phyloP scores from a whole-genome alignment of 176 grass and related monocot species.

The Ensete glaucum region DNA sequence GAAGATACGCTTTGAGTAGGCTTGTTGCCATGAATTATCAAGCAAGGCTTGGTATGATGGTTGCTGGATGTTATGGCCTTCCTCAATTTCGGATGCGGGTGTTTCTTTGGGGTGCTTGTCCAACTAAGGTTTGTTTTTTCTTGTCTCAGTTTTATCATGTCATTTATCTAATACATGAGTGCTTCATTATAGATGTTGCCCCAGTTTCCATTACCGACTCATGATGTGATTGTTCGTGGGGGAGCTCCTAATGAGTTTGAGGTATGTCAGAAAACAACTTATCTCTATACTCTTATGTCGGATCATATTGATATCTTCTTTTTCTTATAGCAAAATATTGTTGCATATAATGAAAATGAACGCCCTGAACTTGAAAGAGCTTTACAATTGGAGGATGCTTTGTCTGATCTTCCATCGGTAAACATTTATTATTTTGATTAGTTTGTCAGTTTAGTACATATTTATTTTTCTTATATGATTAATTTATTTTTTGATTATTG shows the following conservation, averaged over 20 bases:
- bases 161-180: background rate
- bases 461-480: too few species aligned
- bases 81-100: constrained; percentile 74
- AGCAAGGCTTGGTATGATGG: constrained; percentile 63
- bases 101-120: constrained; percentile 68
- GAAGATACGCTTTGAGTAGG: constrained; percentile 61
- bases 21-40: constrained; percentile 79
- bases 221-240: constrained; percentile 66
- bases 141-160: background rate
- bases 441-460: too few species aligned
- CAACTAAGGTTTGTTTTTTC: constrained; percentile 47
- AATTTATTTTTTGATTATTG: background rate
- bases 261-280: constrained; percentile 18
- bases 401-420: constrained; percentile 72
- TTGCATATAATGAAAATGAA: constrained; percentile 71
- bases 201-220: constrained; percentile 70
- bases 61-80: constrained; percentile 71
- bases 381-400: constrained; percentile 54
- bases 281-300: too few species aligned
- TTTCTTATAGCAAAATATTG: constrained; percentile 53
- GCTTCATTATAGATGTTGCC: constrained; percentile 40
- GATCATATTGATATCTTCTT: background rate
- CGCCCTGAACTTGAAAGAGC: constrained; percentile 35
- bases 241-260: constrained; percentile 52
- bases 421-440: constrained; percentile 1